Base-by-base conservation (phyloP, 345 rosid species). In the Eutrema japonicum region DNA sequence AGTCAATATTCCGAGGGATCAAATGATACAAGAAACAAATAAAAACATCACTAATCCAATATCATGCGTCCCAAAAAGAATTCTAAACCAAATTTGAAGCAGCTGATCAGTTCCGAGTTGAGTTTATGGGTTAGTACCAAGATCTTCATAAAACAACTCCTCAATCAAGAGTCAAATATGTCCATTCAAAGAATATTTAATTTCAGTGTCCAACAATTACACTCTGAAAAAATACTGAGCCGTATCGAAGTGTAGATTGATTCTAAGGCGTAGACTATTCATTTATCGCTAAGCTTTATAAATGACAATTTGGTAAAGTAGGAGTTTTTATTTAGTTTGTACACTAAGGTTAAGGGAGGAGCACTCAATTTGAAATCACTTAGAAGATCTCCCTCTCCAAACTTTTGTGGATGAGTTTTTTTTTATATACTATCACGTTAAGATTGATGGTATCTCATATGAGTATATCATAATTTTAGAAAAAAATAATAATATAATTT, bases 1-100 rank as follows among this genome's bases (percentile, higher is more conserved):
- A 60, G 43, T 45, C 56, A 75, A 66, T 18, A 18, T 18, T 74
- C 56, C 66, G 48, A 65, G 36, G n/a, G 57, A 55, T 63, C 55
- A 45, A 53, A 64, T 55, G 42, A 42, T 13, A 51, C 4, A 13
- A 43, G 16, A 29, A 50, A 27, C 5, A 38, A n/a, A 10, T 0
- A 32, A 29, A 40, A 5, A 40, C 41, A 29, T n/a, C 40, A 27
- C 18, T 18, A 33, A 33, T 37, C 32, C 9, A 18, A 18, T 18
- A 38, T 60, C 53, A 14, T 29, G 50, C 67, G 32, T 72, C 69
- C 22, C 46, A 52, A 72, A 63, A 63, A 63, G 22, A 26, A 42
- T 12, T 63, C 12, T 71, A 61, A 42, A 35, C 43, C 47, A 53
- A 43, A 22, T 53, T 22, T 8, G 10, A 13, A 32, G 59, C n/a